A percentile compares a stretch with the other conserved stretches of the same genome.
These are phyloP conservation scores for Chiua virens DNA, from an alignment of 768 basidiomycete species.

Conservation along the genomic window DNA sequence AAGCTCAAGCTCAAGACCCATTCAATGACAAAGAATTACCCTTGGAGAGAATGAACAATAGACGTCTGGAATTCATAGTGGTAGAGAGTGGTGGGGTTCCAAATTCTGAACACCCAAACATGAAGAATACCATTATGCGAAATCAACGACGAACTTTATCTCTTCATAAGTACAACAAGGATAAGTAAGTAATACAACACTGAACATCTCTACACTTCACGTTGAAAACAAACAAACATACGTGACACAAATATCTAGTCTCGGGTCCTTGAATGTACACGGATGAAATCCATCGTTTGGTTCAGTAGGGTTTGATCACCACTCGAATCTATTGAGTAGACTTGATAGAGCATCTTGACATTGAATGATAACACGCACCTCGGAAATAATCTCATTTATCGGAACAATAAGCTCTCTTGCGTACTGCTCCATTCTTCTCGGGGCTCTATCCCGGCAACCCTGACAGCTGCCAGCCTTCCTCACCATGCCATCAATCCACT, in stretches of 20 bases:
- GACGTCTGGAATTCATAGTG: no score
- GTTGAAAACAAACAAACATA: slow-evolving; percentile 2
- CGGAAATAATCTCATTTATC: slow-evolving; percentile 27
- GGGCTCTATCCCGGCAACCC: slow-evolving; percentile 30
- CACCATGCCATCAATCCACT: slow-evolving; percentile 32
- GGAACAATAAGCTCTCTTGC: slow-evolving; percentile 28
- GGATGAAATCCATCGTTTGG: slow-evolving; percentile 7
- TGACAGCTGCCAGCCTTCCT: slow-evolving; percentile 32
- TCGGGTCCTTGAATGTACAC: neutral
- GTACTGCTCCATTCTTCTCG: slow-evolving; percentile 31
- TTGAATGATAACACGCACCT: slow-evolving; percentile 17
- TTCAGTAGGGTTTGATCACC: slow-evolving; percentile 31
- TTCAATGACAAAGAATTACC: no score
- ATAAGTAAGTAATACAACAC: no score
- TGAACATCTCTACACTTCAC: neutral
- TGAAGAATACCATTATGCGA: no score
- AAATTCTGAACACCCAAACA: no score
- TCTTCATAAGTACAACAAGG: no score
- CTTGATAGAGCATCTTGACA: neutral
- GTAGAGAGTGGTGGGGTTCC: no score
- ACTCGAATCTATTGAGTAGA: slow-evolving; percentile 20
- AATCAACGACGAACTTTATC: no score
- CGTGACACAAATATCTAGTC: slow-evolving; percentile 1
- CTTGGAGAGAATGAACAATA: no score
- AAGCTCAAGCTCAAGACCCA: no score